phyloP scores from a whole-genome alignment of 2,329 filamentous ascomycete genomes.

The Neonectria neomacrospora region DNA sequence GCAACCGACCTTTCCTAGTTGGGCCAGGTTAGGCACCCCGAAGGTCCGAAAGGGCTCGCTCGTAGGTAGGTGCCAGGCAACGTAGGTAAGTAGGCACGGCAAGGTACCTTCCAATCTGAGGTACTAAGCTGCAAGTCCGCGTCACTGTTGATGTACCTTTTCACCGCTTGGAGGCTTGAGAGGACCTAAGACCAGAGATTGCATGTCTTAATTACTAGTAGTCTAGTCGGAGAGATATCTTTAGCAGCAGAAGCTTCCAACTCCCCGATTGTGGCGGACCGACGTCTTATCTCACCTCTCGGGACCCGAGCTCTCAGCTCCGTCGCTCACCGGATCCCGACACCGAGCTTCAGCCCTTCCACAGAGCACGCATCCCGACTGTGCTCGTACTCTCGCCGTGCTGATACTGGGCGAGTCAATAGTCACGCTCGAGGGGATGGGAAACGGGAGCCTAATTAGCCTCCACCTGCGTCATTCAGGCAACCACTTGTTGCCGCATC shows the following conservation, averaged over 20 bases:
- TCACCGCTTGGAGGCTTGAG: neutral
- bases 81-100: no score
- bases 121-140: neutral
- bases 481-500: neutral
- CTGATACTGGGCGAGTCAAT: neutral
- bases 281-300: neutral
- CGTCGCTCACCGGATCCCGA: slow-evolving; percentile 9
- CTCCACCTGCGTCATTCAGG: neutral
- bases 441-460: neutral
- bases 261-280: slow-evolving; percentile 1
- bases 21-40: neutral
- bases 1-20: neutral
- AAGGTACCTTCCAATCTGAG: neutral
- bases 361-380: neutral
- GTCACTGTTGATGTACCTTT: neutral
- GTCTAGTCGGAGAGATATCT: neutral
- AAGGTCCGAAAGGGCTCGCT: neutral
- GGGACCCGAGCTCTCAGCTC: slow-evolving; percentile 2
- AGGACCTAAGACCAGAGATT: no score
- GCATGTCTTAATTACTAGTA: no score
- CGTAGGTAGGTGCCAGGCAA: no score
- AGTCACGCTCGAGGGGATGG: neutral
- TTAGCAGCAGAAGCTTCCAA: neutral
- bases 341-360: neutral
- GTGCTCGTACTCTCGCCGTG: neutral